Evolutionary conservation across 2,329 filamentous ascomycete species (phyloP).

Genomic region (Colletotrichum theobromicola): DNA sequence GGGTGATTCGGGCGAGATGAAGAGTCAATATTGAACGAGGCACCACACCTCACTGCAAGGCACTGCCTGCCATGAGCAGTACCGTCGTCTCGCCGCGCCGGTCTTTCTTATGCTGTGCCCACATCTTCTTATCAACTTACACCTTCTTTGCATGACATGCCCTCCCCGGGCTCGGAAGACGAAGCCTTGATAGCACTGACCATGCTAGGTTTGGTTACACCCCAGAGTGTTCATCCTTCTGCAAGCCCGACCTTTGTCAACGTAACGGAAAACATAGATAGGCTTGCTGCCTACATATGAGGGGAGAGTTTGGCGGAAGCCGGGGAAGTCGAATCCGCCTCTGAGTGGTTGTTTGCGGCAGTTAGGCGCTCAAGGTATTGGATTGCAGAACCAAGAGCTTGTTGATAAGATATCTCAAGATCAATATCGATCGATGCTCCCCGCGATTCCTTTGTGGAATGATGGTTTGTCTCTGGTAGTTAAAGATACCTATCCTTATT

Average conservation of each 20-base stretch:
- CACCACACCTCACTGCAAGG: background rate
- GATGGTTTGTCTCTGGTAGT: background rate
- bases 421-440: background rate
- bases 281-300: background rate
- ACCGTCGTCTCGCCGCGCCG: background rate
- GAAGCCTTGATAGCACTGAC: background rate
- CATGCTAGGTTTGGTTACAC: constrained; percentile 11
- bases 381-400: background rate
- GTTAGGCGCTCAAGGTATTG: background rate
- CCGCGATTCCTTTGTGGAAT: background rate
- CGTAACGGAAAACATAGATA: background rate
- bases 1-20: background rate
- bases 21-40: background rate
- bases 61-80: constrained; percentile 1
- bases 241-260: background rate
- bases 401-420: background rate
- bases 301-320: constrained; percentile 1
- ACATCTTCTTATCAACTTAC: background rate
- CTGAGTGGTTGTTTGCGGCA: constrained; percentile 1
- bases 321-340: background rate
- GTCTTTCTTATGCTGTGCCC: background rate
- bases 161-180: background rate
- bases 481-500: background rate
- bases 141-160: constrained; percentile 11
- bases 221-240: constrained; percentile 16